phyloP scores from a whole-genome alignment of 2,329 filamentous ascomycete species.

The Penicillium polonicum region DNA sequence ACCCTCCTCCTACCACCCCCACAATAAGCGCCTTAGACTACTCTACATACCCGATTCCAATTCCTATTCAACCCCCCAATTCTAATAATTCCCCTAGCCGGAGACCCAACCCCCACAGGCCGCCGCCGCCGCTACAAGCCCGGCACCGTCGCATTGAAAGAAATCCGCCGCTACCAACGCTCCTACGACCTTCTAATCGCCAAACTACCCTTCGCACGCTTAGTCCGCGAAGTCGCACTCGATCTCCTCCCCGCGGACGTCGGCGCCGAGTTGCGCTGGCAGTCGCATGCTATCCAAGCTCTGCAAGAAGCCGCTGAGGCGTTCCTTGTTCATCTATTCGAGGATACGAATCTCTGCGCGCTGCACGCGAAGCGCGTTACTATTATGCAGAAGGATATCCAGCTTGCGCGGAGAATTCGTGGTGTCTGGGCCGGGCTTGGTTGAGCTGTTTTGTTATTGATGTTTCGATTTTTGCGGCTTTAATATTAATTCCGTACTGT shows the following conservation, averaged over 20 bases:
- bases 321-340: constrained; percentile 93
- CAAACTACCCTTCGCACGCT: constrained; percentile 52
- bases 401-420: constrained; percentile 78
- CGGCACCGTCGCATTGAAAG: constrained; percentile 82
- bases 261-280: constrained; percentile 80
- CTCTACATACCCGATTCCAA: not conserved
- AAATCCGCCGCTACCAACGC: constrained; percentile 88
- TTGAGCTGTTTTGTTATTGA: constrained; percentile 33
- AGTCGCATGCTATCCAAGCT: constrained; percentile 89
- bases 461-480: not conserved
- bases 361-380: constrained; percentile 96
- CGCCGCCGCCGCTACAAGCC: constrained; percentile 66
- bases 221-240: constrained; percentile 55
- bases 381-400: constrained; percentile 98
- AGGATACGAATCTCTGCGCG: constrained; percentile 92
- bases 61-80: not conserved
- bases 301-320: constrained; percentile 96
- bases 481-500: constrained; percentile 10
- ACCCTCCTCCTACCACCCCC: not conserved
- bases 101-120: constrained; percentile 67
- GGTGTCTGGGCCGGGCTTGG: constrained; percentile 72
- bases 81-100: constrained; percentile 52
- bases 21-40: not conserved
- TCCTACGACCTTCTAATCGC: constrained; percentile 81
- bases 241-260: constrained; percentile 56